Conservation (phyloP, 192 early-diverging fungal genomes). For the Coemansia guatemalensis region DNA sequence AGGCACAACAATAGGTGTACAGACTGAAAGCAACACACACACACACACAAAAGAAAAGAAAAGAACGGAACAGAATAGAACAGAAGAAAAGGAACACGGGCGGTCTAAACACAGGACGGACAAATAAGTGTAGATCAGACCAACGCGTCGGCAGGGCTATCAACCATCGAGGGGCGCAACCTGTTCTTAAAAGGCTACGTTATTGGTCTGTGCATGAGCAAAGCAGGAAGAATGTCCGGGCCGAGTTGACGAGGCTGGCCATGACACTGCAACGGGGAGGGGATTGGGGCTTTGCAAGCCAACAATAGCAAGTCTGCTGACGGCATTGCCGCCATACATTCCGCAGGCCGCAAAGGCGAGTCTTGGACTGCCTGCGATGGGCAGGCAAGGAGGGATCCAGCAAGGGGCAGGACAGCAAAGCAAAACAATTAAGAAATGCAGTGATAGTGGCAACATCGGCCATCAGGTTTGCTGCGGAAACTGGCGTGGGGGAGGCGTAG, state of each 20-base stretch:
- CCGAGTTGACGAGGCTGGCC: not conserved
- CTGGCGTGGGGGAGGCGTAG: not conserved
- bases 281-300: conserved; percentile 5
- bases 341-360: not conserved
- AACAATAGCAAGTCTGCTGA: conserved; percentile 22
- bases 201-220: conserved; percentile 13
- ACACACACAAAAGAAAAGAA: conserved; percentile 4
- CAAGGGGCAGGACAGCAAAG: not conserved
- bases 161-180: not conserved
- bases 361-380: not conserved
- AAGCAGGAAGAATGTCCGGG: not conserved
- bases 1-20: conserved; percentile 10
- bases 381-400: not conserved
- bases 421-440: conserved; percentile 7
- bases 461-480: conserved; percentile 11
- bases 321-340: conserved; percentile 12
- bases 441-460: not conserved
- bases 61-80: conserved; percentile 5
- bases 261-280: conserved; percentile 2
- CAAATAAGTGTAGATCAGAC: conserved; percentile 7
- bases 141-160: not conserved
- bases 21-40: not conserved
- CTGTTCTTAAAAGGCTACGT: not conserved
- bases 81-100: conserved; percentile 2
- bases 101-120: conserved; percentile 4